Conservation (phyloP, 2,329 filamentous ascomycete genomes). For the Penicillium sp. region DNA sequence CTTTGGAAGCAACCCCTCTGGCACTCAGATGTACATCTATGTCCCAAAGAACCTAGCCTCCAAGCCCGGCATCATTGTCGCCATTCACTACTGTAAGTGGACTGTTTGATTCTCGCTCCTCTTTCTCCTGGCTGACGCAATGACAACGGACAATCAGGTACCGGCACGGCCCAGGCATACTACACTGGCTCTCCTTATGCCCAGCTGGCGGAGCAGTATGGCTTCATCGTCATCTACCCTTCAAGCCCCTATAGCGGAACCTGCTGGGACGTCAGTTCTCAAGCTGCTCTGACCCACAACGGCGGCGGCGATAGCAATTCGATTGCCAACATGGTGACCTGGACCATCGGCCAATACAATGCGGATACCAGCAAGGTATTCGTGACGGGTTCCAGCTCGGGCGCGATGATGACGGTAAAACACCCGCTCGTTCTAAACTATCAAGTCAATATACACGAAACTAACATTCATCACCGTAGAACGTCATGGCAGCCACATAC, state of each 20-base stretch:
- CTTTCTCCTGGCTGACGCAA: background rate
- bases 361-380: slow-evolving; percentile 2
- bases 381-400: slow-evolving; percentile 1
- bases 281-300: slow-evolving; percentile 2
- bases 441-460: too few species aligned
- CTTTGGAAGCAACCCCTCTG: slow-evolving; percentile 1
- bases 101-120: background rate
- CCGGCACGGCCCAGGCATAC: slow-evolving; percentile 1
- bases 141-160: background rate
- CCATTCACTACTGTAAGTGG: slow-evolving; percentile 1
- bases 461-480: background rate
- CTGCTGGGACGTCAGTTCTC: slow-evolving; percentile 6
- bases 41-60: background rate
- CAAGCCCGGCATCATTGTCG: slow-evolving; percentile 1
- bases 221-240: slow-evolving; percentile 6
- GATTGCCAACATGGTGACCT: slow-evolving; percentile 3
- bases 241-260: slow-evolving; percentile 2
- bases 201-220: slow-evolving; percentile 4
- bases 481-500: slow-evolving; percentile 3
- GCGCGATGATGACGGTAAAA: slow-evolving; percentile 3
- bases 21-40: slow-evolving; percentile 2
- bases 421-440: background rate
- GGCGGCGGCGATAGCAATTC: slow-evolving; percentile 2
- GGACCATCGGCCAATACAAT: slow-evolving; percentile 2
- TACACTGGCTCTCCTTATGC: slow-evolving; percentile 3